Evolutionary conservation across 352 stramenopile species (phyloP).

Genomic region (Phytophthora foliorum): DNA sequence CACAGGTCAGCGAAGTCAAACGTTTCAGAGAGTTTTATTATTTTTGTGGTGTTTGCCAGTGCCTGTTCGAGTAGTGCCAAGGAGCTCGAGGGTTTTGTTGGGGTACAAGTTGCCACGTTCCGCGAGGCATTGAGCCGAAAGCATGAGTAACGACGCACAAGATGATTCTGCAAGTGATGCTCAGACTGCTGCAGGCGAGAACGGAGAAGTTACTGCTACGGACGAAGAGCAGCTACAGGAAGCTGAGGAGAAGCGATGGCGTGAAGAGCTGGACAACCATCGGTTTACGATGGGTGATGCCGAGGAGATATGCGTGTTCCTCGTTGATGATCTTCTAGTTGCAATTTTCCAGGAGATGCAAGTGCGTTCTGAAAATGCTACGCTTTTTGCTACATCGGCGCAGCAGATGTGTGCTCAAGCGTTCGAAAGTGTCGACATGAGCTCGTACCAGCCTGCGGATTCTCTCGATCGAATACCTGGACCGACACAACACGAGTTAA

Average conservation of each 20-base stretch:
- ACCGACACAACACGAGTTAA: background rate
- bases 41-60: conserved; percentile 4
- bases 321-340: conserved; percentile 45
- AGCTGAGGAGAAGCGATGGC: conserved; percentile 11
- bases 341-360: conserved; percentile 65
- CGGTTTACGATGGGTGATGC: conserved; percentile 39
- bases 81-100: background rate
- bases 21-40: conserved; percentile 40
- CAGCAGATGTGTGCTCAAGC: conserved; percentile 28
- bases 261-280: conserved; percentile 9
- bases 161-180: conserved; percentile 7
- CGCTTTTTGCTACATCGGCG: conserved; percentile 31
- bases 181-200: conserved; percentile 7
- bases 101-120: background rate
- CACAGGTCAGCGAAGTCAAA: background rate
- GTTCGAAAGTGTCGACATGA: conserved; percentile 43
- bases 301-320: conserved; percentile 43
- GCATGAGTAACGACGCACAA: conserved; percentile 20
- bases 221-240: conserved; percentile 9
- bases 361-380: conserved; percentile 42
- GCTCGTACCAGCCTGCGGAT: conserved; percentile 16
- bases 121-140: background rate
- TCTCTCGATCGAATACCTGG: conserved; percentile 37
- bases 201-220: background rate
- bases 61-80: conserved; percentile 12